Evolutionary conservation across 495 filamentous ascomycete genomes (phyloP).

Genomic region (Penicillium lagena): DNA sequence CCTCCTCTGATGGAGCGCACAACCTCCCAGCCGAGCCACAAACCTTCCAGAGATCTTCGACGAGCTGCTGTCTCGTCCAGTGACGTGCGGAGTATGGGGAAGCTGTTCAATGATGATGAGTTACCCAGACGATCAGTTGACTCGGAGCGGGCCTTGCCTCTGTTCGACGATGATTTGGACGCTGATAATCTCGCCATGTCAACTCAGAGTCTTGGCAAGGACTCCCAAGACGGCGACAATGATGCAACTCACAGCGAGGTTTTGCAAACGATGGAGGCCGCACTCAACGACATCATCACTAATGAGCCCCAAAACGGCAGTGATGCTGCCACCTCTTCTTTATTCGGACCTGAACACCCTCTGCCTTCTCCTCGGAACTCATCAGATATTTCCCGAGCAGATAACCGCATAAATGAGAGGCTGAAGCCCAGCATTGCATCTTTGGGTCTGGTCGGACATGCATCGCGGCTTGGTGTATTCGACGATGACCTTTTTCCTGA

Average conservation of each 20-base stretch:
- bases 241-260: conserved; percentile 46
- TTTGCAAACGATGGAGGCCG: conserved; percentile 89
- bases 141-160: conserved; percentile 43
- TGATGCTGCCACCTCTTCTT: conserved; percentile 37
- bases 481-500: conserved; percentile 92
- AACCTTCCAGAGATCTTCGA: conserved; percentile 42
- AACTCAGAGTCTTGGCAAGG: conserved; percentile 48
- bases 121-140: conserved; percentile 52
- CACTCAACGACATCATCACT: conserved; percentile 91
- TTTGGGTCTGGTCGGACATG: conserved; percentile 77
- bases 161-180: conserved; percentile 65
- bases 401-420: conserved; percentile 39
- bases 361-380: conserved; percentile 49
- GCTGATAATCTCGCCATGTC: conserved; percentile 57
- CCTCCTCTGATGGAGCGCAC: conserved; percentile 38
- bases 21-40: conserved; percentile 28
- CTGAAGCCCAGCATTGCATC: conserved; percentile 83
- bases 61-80: conserved; percentile 52
- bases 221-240: conserved; percentile 42
- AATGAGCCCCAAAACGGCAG: conserved; percentile 60
- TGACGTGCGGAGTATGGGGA: conserved; percentile 41
- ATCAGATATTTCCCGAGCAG: conserved; percentile 43
- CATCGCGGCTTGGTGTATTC: conserved; percentile 80
- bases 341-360: conserved; percentile 39
- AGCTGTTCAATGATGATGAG: conserved; percentile 40